Conservation (phyloP, 345 rosid genomes). For the Corymbia maculata region DNA sequence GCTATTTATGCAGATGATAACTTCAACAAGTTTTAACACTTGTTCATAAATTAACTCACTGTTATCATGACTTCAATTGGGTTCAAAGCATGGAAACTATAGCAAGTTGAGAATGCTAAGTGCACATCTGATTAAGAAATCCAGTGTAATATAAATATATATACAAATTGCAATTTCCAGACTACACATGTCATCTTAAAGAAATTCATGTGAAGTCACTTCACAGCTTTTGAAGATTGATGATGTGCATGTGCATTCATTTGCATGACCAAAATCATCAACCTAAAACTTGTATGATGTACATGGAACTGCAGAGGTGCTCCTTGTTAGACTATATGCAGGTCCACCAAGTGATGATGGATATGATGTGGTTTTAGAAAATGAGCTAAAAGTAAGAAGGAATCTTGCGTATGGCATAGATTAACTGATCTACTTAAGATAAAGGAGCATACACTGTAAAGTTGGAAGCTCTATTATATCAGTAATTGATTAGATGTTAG, state of each 20-base stretch:
- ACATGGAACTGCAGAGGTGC: background rate
- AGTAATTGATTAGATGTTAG: background rate
- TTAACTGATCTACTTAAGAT: background rate
- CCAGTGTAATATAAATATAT: background rate
- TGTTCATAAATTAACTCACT: background rate
- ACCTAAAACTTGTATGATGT: background rate
- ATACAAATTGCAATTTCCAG: background rate
- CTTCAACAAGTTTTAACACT: background rate
- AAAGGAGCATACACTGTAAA: background rate
- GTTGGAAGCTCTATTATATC: background rate
- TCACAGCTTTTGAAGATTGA: background rate
- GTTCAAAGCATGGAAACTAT: background rate
- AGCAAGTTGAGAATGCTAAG: background rate
- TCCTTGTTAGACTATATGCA: background rate
- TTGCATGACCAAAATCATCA: background rate
- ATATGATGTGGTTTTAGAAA: background rate
- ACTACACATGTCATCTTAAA: background rate
- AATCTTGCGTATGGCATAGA: background rate
- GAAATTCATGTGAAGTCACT: background rate
- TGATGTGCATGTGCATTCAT: background rate
- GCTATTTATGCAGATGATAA: background rate
- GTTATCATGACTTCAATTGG: background rate
- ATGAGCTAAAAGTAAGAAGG: background rate
- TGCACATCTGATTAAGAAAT: background rate
- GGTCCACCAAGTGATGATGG: background rate